Evolutionary conservation across 2,329 filamentous ascomycete species (phyloP).

Genomic region (Decorospora gaudefroyi): DNA sequence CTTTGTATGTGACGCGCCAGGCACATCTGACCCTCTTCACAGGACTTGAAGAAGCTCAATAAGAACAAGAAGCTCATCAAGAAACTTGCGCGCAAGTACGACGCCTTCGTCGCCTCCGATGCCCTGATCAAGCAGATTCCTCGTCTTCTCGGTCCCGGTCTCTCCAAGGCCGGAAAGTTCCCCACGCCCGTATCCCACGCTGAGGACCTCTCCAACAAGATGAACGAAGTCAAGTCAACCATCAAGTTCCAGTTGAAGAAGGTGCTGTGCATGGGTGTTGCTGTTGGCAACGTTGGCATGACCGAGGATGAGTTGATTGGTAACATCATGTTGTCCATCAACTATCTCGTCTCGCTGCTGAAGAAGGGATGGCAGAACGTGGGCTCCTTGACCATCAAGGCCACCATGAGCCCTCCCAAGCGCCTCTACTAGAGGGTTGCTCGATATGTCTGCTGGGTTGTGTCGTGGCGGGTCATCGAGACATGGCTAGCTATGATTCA

Average conservation of each 20-base stretch:
- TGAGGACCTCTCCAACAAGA: conserved; percentile 92
- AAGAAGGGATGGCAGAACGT: conserved; percentile 99
- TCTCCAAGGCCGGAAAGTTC: conserved; percentile 89
- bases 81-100: conserved; percentile 99
- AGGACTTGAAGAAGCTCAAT: conserved; percentile 99
- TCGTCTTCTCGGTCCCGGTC: conserved; percentile 84
- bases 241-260: conserved; percentile 99
- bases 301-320: conserved; percentile 90
- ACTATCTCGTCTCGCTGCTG: conserved; percentile 98
- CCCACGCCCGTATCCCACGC: conserved; percentile 95
- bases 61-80: conserved; percentile 99
- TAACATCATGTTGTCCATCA: conserved; percentile 99
- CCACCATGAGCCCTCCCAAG: conserved; percentile 98
- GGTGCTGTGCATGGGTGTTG: conserved; percentile 99
- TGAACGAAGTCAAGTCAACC: conserved; percentile 99
- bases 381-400: conserved; percentile 99
- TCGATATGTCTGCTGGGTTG: conserved; percentile 21
- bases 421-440: conserved; percentile 79
- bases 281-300: conserved; percentile 98
- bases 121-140: conserved; percentile 99
- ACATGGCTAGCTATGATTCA: conserved; percentile 23
- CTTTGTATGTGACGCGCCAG: not conserved
- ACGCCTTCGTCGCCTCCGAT: conserved; percentile 97
- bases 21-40: conserved; percentile 11
- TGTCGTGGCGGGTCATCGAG: conserved; percentile 22